Evolutionary conservation across 2,329 filamentous ascomycete species (phyloP).

Genomic region (Teratosphaeria zuluensis): DNA sequence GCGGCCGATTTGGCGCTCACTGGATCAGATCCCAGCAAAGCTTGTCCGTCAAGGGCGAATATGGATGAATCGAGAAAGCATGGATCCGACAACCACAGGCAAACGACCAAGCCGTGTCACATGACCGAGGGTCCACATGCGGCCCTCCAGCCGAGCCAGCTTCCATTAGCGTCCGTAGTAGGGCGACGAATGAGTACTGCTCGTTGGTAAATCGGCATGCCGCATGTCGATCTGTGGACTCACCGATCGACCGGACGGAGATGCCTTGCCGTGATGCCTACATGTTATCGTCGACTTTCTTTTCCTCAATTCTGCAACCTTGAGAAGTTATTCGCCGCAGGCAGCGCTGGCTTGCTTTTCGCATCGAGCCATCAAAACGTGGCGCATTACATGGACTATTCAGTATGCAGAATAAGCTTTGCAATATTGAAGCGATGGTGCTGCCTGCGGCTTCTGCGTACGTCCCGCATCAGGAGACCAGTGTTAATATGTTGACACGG

Average conservation of each 20-base stretch:
- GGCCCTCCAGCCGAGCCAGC: neutral
- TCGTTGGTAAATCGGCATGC: neutral
- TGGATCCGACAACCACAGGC: neutral
- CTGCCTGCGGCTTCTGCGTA: no score
- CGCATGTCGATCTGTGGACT: neutral
- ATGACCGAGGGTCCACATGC: neutral
- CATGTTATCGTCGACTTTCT: neutral
- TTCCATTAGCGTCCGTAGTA: neutral
- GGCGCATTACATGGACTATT: no score
- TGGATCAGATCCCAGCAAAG: no score
- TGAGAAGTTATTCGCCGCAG: no score
- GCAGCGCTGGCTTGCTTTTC: no score
- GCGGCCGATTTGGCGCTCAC: no score
- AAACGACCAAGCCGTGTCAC: neutral
- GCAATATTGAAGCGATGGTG: no score
- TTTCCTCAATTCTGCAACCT: neutral
- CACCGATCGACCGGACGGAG: neutral
- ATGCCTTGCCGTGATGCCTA: neutral
- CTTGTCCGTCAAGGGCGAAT: no score
- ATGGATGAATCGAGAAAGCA: neutral
- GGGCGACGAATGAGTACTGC: neutral
- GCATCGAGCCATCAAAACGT: no score
- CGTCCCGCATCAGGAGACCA: no score
- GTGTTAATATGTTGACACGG: no score
- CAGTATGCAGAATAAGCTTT: no score